Percentiles rank a stretch among this genome's conserved stretches.
Evolutionary conservation across 768 basidiomycete genomes (phyloP).

Genomic region (Astraeus odoratus): DNA sequence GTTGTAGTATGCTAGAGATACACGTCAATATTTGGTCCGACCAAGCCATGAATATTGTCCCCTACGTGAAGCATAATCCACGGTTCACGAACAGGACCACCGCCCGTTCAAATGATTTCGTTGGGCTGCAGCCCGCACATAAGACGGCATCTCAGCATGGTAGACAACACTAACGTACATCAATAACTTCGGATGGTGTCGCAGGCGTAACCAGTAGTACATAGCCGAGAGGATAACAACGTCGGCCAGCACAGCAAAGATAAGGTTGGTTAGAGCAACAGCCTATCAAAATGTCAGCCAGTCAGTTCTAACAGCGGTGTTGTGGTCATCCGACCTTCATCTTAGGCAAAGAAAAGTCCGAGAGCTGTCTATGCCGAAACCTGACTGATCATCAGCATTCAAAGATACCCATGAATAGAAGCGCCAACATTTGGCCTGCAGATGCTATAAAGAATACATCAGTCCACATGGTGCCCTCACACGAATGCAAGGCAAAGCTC

Average conservation of each 20-base stretch:
- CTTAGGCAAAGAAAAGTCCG: slow-evolving; percentile 10
- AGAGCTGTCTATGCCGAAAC: slow-evolving; percentile 15
- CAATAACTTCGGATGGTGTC: slow-evolving; percentile 10
- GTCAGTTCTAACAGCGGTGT: too few species aligned
- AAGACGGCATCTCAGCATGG: neutral
- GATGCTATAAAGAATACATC: slow-evolving; percentile 6
- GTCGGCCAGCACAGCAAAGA: slow-evolving; percentile 6
- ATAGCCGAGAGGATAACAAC: slow-evolving; percentile 11
- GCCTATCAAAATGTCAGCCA: slow-evolving; percentile 11
- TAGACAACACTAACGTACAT: slow-evolving; percentile 10
- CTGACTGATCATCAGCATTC: slow-evolving; percentile 13
- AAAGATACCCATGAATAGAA: neutral
- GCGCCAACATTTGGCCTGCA: slow-evolving; percentile 18
- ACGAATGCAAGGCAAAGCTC: slow-evolving; percentile 6
- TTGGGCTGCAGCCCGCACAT: slow-evolving; percentile 8
- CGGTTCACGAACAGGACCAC: slow-evolving; percentile 9
- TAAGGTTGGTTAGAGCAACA: slow-evolving; percentile 9
- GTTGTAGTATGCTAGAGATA: slow-evolving; percentile 14
- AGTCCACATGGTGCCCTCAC: neutral
- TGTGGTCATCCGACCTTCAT: slow-evolving; percentile 22
- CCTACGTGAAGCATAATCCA: slow-evolving; percentile 20
- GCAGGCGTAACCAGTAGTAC: slow-evolving; percentile 15
- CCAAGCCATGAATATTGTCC: slow-evolving; percentile 4
- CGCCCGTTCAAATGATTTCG: slow-evolving; percentile 2
- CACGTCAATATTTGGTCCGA: neutral